Percentiles rank a stretch among this genome's conserved stretches.
Evolutionary conservation across 2,329 filamentous ascomycete genomes (phyloP).

Genomic region (Biscogniauxia mediterranea): DNA sequence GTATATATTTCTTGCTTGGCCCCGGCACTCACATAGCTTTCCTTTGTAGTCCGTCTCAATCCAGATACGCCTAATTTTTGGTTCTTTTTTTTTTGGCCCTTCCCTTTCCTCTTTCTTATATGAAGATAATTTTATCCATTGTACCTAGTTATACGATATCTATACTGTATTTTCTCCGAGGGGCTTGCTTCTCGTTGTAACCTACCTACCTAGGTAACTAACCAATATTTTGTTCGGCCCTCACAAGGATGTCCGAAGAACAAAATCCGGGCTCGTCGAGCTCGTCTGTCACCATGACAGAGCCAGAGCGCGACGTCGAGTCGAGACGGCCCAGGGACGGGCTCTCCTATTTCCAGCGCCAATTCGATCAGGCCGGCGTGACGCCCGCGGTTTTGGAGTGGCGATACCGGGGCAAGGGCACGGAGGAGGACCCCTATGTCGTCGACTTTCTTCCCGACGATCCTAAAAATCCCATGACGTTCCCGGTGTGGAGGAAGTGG

Average conservation of each 20-base stretch:
- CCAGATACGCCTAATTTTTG: no score
- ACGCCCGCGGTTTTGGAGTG: constrained; percentile 55
- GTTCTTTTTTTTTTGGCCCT: neutral
- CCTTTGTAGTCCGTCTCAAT: no score
- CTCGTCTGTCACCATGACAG: constrained; percentile 35
- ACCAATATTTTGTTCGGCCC: constrained; percentile 8
- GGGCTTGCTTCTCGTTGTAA: neutral
- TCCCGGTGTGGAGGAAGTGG: constrained; percentile 61
- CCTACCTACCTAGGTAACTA: neutral
- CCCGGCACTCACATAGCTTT: no score
- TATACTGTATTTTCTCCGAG: neutral
- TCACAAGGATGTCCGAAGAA: constrained; percentile 15
- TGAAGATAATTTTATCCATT: neutral
- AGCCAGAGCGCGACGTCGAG: constrained; percentile 40
- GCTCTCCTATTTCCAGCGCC: constrained; percentile 48
- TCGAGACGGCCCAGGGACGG: constrained; percentile 34
- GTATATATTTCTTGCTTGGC: neutral
- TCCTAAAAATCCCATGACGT: constrained; percentile 64
- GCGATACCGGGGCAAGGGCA: constrained; percentile 60
- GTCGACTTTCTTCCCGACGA: constrained; percentile 69
- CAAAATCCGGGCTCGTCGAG: constrained; percentile 22
- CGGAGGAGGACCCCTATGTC: constrained; percentile 63
- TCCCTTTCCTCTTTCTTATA: neutral
- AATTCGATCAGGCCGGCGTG: constrained; percentile 58
- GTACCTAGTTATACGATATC: neutral